Conservation (phyloP, 2,329 filamentous ascomycete genomes). For the Botryotinia calthae region DNA sequence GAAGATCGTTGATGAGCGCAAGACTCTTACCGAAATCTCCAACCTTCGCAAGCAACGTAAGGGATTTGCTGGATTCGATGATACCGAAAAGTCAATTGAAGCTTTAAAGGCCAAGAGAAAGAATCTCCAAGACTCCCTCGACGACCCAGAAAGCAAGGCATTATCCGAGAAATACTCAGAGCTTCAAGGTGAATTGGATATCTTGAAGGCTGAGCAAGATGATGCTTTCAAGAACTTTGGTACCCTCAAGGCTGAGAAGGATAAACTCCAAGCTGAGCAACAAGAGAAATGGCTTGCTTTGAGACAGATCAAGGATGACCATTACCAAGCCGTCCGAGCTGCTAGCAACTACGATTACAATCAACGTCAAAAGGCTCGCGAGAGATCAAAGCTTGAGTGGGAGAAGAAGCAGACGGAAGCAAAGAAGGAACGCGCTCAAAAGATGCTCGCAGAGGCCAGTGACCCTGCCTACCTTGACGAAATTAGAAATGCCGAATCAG, state of each 20-base stretch:
- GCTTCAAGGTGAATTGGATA: slow-evolving; percentile 83
- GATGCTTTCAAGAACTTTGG: slow-evolving; percentile 86
- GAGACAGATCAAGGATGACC: slow-evolving; percentile 85
- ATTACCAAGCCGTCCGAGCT: slow-evolving; percentile 80
- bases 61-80: slow-evolving; percentile 82
- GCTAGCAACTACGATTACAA: slow-evolving; percentile 81
- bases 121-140: slow-evolving; percentile 81
- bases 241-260: slow-evolving; percentile 78
- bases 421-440: slow-evolving; percentile 72
- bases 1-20: slow-evolving; percentile 97
- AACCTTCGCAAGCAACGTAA: slow-evolving; percentile 85
- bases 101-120: slow-evolving; percentile 84
- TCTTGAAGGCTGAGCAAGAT: slow-evolving; percentile 89
- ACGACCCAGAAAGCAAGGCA: slow-evolving; percentile 87
- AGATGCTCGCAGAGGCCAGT: slow-evolving; percentile 75
- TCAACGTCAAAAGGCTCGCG: slow-evolving; percentile 69
- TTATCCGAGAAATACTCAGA: slow-evolving; percentile 81
- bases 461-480: slow-evolving; percentile 89
- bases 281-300: slow-evolving; percentile 81
- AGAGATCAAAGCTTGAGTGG: slow-evolving; percentile 79
- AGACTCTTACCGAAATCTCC: slow-evolving; percentile 80
- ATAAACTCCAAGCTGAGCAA: slow-evolving; percentile 79
- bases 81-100: slow-evolving; percentile 84
- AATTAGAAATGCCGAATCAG: slow-evolving; percentile 81
- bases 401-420: slow-evolving; percentile 69